These are phyloP conservation scores for Rubia tinctorum DNA, from an alignment of 305 asterid genomes.

Conservation along the genomic window DNA sequence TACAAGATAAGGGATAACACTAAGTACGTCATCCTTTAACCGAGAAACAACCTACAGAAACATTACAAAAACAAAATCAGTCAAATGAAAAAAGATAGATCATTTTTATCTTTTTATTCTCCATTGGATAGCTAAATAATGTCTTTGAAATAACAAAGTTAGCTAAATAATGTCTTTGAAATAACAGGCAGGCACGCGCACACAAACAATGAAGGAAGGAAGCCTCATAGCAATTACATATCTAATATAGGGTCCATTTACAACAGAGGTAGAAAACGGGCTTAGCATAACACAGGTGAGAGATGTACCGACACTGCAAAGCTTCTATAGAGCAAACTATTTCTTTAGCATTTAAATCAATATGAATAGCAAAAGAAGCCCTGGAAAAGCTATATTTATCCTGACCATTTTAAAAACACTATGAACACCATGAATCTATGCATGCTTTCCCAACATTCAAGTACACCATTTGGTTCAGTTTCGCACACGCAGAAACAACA, in stretches of 20 bases:
- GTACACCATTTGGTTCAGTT: conserved; percentile 22
- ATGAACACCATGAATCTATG: conserved; percentile 32
- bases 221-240: neutral
- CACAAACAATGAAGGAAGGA: neutral
- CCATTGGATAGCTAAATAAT: no score
- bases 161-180: neutral
- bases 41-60: no score
- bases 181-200: neutral
- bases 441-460: conserved; percentile 49
- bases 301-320: neutral
- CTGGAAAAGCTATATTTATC: neutral
- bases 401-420: neutral
- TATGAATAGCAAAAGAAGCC: neutral
- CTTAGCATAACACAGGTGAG: neutral
- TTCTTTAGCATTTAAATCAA: neutral
- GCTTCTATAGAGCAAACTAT: neutral
- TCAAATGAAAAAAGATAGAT: no score
- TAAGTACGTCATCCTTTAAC: no score
- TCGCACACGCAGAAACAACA: conserved; percentile 59
- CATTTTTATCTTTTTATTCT: no score
- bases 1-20: no score
- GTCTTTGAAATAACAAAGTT: no score
- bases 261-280: neutral
- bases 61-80: no score
- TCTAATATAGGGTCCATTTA: neutral